Conservation (phyloP, 1,139 yeast genomes). For the Casaregolazyma lundiana region DNA sequence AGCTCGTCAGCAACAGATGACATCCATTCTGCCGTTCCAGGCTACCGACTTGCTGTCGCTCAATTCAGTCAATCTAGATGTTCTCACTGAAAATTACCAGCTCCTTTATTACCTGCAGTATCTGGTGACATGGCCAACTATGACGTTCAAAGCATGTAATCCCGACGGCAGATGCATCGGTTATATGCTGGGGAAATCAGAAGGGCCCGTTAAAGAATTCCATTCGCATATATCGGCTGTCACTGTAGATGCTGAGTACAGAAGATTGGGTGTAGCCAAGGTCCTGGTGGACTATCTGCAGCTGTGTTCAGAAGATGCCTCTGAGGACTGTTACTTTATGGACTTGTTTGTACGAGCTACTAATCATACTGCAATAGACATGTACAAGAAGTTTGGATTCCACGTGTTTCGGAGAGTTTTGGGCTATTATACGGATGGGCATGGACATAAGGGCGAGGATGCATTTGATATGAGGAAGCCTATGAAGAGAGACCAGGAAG, state of each 20-base stretch:
- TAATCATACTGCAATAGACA: conserved; percentile 68
- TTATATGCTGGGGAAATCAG: conserved; percentile 90
- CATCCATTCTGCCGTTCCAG: conserved; percentile 77
- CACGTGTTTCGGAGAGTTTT: conserved; percentile 79
- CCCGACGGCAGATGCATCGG: conserved; percentile 30
- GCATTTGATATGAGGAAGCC: conserved; percentile 65
- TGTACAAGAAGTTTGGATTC: conserved; percentile 85
- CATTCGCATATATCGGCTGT: conserved; percentile 97
- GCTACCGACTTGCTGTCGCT: conserved; percentile 74
- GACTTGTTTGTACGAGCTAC: conserved; percentile 90
- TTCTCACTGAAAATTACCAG: conserved; percentile 86
- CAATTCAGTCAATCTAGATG: conserved; percentile 77
- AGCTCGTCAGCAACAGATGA: conserved; percentile 53
- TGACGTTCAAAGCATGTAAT: conserved; percentile 72
- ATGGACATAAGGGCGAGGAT: conserved; percentile 57
- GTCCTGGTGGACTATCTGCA: conserved; percentile 70
- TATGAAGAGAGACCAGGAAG: conserved; percentile 49
- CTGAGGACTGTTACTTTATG: conserved; percentile 65
- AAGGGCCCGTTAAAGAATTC: conserved; percentile 82
- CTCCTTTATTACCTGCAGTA: conserved; percentile 80
- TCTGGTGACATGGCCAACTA: conserved; percentile 78
- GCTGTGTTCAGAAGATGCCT: conserved; percentile 55
- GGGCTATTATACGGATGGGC: conserved; percentile 62
- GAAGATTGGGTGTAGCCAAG: conserved; percentile 78
- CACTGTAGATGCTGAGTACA: conserved; percentile 74